Evolutionary conservation across 2,329 filamentous ascomycete species (phyloP), one percentile per base, ranked within the genome.

Genomic region (Cryphonectria radicalis): DNA sequence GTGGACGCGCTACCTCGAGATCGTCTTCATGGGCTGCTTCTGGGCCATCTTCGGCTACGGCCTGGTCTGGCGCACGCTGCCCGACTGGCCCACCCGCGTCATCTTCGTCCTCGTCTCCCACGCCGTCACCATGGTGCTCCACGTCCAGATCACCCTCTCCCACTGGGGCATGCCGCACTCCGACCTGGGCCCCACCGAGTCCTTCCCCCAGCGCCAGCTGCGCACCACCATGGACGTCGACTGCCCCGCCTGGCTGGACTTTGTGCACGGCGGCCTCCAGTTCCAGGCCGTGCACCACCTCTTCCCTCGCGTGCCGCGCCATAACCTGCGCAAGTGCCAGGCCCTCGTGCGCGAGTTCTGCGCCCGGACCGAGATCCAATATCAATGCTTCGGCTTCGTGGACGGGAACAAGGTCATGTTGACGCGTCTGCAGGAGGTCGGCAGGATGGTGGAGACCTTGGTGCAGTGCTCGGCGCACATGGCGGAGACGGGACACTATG

Each of bases 151-250:
- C 78, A 92, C 90, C 0, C 86, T 93, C 11, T 90, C 88, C 1
- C 91, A 93, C 80, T 93, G 91, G 84, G 91, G 88, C 72, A 93
- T 92, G 90, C 89, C 88, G 35, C 91, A 89, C 2, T 81, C 87
- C 0, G 89, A 92, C 73, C 83, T 92, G 2, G 90, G 90, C 72
- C 85, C 88, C 63, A 82, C 84, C 69, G 91, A 93, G 77, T 91
- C 89, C 0, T 93, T 92, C 77, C 84, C 90, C 0, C 90, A 92
- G 81, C 89, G 89, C 76, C 90, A 91, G 84, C 82, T 93, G 53
- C 86, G 91, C 62, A 93, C 91, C 3, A 92, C 90, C 37, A 92
- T 93, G 90, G 91, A 93, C 76, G 88, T 93, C 64, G 90, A 92
- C 76, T 93, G 91, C 79, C 91, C 91, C 0, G 82, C 84, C 35